Evolutionary conservation across 2,329 filamentous ascomycete species (phyloP), one percentile per base, ranked within the genome.

Genomic region (Penicillium sp.): DNA sequence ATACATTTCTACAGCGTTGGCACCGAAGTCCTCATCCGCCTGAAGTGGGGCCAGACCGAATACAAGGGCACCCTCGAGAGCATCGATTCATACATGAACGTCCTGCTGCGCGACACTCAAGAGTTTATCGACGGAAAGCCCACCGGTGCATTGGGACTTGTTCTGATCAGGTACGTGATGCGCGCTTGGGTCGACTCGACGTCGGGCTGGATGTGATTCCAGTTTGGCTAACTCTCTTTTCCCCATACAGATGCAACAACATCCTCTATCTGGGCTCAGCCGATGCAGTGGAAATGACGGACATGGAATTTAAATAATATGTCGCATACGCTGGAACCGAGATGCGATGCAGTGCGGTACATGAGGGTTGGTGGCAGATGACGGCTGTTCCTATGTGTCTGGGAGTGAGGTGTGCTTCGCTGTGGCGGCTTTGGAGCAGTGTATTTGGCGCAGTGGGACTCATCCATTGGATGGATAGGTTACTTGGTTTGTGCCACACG

Each of bases 1-100:
- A 39, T 4, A 24, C 12, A 39, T 32, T 13, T 43, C 13, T 48
- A 22, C 57, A 89, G 85, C 57, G 86, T 98, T 73, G 87, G 94
- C 76, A 87, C 94, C 70, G 82, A 91, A 65, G 84, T 98, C 65
- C 78, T 90, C 56, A 86, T 98, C 57, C 88, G 90, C 63, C 80
- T 98, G 57, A 98, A 98, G 80, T 98, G 93, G 93, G 89, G 88
- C 62, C 85, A 96, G 72, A 93, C 88, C 53, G 93, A 98, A 72
- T 98, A 98, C 80, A 94, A 91, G 71, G 93, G 93, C 68, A 81
- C 82, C 58, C 81, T 98, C 55, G 87, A 95, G 66, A 91, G 86
- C 63, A 87, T 95, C 66, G 93, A 98, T 75, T 89, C 87, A 67
- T 98, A 98, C 77, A 97, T 98, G 91, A 98, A 98, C 76, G 83